Evolutionary conservation across 352 stramenopile genomes (phyloP), one percentile per base, ranked within the genome.

Genomic region (Pythium phragmitis): DNA sequence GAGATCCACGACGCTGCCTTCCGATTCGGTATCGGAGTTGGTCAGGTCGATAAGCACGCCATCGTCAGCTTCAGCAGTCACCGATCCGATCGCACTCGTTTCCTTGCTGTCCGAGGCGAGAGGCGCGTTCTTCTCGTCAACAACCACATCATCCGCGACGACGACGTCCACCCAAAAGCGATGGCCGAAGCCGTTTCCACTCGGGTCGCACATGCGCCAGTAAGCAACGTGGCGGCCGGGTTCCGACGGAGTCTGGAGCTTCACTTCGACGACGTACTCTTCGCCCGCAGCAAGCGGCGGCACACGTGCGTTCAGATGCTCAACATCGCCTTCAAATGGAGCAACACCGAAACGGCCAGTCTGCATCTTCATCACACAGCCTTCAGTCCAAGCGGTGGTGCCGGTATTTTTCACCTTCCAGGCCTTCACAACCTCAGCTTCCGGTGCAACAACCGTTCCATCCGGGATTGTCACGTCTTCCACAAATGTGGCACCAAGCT

Each of bases 321-420:
- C 73, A 9, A 49, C 43, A 5, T 79, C 62, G 2, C 34, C 56
- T 50, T 75, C 68, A 17, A 79, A 72, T 0, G 63, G 63, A 5
- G 63, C 54, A 19, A 69, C 63, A 23, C 63, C 63, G 23, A 53
- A 69, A 12, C 63, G 54, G 4, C 65, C 66, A 36, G 74, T 74
- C 57, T 75, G 59, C 23, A 71, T 62, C 46, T 80, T 76, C 72
- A 89, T 72, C 51, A 69, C 69, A 61, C 76, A 88, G 7, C 79
- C 80, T 49, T 76, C 72, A 7, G 80, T 79, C 80, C 80, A 92
- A 8, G 55, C 63, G 2, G 61, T 65, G 2, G 73, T 57, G 17
- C 83, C 81, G 36, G 74, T 78, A 53, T 96, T 96, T 33, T 85
- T 70, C 30, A 96, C 64, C 43, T 81, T 82, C 87, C 85, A 96